Evolutionary conservation across 164 flowering plant species (phyloP), one percentile per base, ranked within the genome.

Genomic region (Aristolochia fimbriata): DNA sequence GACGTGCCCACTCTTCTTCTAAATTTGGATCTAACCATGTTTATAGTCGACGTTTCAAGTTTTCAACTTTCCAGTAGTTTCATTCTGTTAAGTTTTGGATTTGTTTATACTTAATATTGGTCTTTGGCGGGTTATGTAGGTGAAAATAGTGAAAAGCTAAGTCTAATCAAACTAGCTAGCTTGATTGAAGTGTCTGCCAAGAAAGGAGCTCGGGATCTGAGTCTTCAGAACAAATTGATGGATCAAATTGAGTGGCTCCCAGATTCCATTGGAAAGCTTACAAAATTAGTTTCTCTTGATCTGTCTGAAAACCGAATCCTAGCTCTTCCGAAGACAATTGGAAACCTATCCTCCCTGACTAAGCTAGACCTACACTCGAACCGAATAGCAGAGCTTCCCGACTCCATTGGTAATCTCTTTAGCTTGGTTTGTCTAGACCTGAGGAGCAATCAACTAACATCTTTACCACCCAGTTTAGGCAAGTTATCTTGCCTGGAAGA

Each of bases 171-270:
- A 75, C 78, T 91, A 27, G 96, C 91, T 23, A 80, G 88, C 70
- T 71, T 86, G 64, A 86, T 91, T 63, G 96, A 86, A 73, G 81
- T 72, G 20, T 83, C 84, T 17, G 72, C 79, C 0, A 91, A 82
- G 79, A 91, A 86, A 64, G 96, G 90, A 1, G 72, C 77, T 12
- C 68, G 57, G 45, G 87, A 79, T 21, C 85, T 91, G 16, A 66
- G 76, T 70, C 83, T 91, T 15, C 80, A 74, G 52, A 70, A 65
- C 65, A 91, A 83, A 71, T 72, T 91, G 72, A 67, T 76, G 71
- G 91, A 84, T 60, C 81, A 82, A 59, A 58, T 88, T 31, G 88
- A 83, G 17, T 85, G 88, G 89, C 69, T 91, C 10, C 97, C 97
- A 19, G 97, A 86, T 37, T 84, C 97, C 1, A 71, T 91, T 15